These are phyloP conservation scores for Vitis hybrid DNA, from an alignment of 177 flowering plant genomes.

Conservation along the genomic window DNA sequence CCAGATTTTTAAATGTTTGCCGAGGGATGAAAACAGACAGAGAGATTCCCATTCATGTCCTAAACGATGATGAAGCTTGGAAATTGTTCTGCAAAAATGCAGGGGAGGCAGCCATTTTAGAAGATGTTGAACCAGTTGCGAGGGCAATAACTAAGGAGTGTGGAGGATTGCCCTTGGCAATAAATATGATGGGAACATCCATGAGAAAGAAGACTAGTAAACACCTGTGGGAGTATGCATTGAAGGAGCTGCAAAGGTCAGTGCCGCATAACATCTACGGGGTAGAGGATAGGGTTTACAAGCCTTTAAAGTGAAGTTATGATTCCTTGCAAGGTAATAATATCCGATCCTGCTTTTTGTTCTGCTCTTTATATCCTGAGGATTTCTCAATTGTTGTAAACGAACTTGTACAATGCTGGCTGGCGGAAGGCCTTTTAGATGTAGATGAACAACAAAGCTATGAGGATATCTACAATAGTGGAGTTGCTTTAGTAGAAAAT, in stretches of 20 bases:
- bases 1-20: too few relatives aligned
- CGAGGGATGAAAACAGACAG: too few relatives aligned
- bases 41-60: too few relatives aligned
- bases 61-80: too few relatives aligned
- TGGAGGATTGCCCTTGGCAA: too few relatives aligned
- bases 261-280: constrained; percentile 3
- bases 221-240: constrained; percentile 18
- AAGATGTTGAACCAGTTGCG: too few relatives aligned
- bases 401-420: constrained; percentile 17
- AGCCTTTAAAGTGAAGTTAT: constrained; percentile 21
- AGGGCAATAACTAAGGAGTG: too few relatives aligned
- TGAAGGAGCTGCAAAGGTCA: constrained; percentile 11
- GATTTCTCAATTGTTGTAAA: constrained; percentile 12
- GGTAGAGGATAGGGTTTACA: constrained; percentile 9
- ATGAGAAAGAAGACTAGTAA: not conserved
- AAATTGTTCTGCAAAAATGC: too few relatives aligned
- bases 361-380: constrained; percentile 21
- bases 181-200: too few relatives aligned
- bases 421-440: constrained; percentile 16
- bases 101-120: too few relatives aligned
- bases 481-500: constrained; percentile 8
- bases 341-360: constrained; percentile 17
- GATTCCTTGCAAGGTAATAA: constrained; percentile 15
- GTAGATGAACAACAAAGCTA: constrained; percentile 13
- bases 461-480: constrained; percentile 9